phyloP scores from a whole-genome alignment of 1,139 yeast genomes.

The Geotrichum citri-aurantii region DNA sequence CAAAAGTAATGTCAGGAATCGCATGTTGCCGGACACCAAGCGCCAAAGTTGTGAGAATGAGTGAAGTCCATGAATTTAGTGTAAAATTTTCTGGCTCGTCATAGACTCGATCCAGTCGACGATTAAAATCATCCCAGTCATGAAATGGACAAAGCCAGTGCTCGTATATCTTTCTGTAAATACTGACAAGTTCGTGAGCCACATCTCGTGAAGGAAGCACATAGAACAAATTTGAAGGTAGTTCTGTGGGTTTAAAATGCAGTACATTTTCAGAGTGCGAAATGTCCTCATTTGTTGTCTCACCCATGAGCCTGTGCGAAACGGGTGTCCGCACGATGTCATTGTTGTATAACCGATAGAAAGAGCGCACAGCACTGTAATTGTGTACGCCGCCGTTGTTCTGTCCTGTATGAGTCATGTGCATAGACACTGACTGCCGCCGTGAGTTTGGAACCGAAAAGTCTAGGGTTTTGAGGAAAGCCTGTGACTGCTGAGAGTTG shows the following conservation, averaged over 20 bases:
- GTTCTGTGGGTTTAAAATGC: not conserved
- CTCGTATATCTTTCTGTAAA: conserved; percentile 23
- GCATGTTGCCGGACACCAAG: conserved; percentile 25
- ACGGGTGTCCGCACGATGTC: conserved; percentile 9
- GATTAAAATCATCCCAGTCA: conserved; percentile 25
- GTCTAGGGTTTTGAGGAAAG: conserved; percentile 11
- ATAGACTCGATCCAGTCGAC: conserved; percentile 20
- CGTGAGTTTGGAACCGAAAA: conserved; percentile 7
- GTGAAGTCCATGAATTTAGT: conserved; percentile 23
- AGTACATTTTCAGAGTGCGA: not conserved
- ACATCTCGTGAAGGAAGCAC: conserved; percentile 10
- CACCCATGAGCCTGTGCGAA: not conserved
- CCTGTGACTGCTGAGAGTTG: not conserved
- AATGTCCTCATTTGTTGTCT: not conserved
- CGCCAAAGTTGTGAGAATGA: conserved; percentile 26
- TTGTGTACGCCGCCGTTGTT: not conserved
- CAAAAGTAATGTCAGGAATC: conserved; percentile 4
- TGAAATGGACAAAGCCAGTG: conserved; percentile 27
- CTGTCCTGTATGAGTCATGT: not conserved
- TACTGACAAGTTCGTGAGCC: conserved; percentile 16
- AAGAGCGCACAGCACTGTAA: conserved; percentile 3
- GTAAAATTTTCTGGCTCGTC: conserved; percentile 13
- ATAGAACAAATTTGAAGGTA: not conserved
- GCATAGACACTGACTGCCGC: not conserved
- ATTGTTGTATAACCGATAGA: conserved; percentile 4